These are phyloP conservation scores for Syzygium grande DNA, from an alignment of 345 rosid species.

Conservation along the genomic window DNA sequence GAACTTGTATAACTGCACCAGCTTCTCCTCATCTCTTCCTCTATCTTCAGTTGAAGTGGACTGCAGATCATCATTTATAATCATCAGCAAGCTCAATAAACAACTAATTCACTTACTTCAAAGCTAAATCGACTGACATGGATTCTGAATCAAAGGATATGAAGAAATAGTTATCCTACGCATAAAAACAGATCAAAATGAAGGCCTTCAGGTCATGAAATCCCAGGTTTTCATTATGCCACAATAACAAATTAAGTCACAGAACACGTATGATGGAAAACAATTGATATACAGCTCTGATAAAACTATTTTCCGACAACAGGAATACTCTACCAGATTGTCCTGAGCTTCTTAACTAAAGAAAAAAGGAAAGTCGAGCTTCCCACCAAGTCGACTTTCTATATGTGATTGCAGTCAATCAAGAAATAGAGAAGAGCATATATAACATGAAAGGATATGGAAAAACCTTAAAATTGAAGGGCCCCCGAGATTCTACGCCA, in stretches of 20 bases:
- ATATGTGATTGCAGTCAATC: background rate
- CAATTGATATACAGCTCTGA: background rate
- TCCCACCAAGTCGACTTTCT: background rate
- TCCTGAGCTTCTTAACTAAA: background rate
- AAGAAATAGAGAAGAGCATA: background rate
- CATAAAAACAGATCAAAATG: background rate
- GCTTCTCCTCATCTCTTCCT: constrained; percentile 32
- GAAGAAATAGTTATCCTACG: background rate
- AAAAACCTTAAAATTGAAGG: background rate
- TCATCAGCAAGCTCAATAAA: background rate
- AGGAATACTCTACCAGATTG: background rate
- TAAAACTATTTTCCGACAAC: background rate
- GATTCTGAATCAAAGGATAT: background rate
- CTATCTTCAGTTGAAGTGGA: constrained; percentile 25
- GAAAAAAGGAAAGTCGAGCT: background rate
- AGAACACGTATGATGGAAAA: background rate
- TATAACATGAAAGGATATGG: background rate
- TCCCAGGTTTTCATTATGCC: background rate
- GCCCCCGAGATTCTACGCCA: background rate
- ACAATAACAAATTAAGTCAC: background rate
- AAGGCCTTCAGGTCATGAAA: background rate
- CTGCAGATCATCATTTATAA: constrained; percentile 2
- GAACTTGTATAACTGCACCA: constrained; percentile 32
- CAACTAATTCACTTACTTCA: background rate
- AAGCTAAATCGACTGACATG: background rate